Evolutionary conservation across 1,139 yeast genomes (phyloP).

Genomic region (Kodamaea plutei): DNA sequence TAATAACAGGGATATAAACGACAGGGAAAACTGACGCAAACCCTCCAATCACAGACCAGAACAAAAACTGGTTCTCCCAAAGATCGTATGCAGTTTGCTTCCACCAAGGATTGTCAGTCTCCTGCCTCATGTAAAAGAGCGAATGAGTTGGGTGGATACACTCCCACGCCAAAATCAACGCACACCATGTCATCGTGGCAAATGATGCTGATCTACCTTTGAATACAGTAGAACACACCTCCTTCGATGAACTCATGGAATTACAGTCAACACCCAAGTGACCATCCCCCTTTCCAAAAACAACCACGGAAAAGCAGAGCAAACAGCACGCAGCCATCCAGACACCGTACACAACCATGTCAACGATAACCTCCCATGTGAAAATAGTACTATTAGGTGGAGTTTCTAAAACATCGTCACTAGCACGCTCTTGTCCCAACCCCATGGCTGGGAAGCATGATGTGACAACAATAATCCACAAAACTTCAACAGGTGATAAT

Average conservation of each 20-base stretch:
- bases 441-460: constrained; percentile 42
- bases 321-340: constrained; percentile 36
- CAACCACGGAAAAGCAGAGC: constrained; percentile 28
- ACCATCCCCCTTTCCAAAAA: constrained; percentile 30
- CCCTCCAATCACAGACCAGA: constrained; percentile 25
- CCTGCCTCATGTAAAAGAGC: constrained; percentile 24
- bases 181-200: constrained; percentile 29
- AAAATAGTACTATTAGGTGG: constrained; percentile 30
- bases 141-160: constrained; percentile 24
- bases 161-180: constrained; percentile 27
- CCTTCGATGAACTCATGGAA: constrained; percentile 11
- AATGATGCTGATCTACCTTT: constrained; percentile 24
- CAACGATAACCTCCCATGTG: constrained; percentile 30
- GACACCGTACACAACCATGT: constrained; percentile 32
- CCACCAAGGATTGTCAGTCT: constrained; percentile 25
- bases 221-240: constrained; percentile 21
- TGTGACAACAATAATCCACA: constrained; percentile 36
- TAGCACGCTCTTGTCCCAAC: constrained; percentile 33
- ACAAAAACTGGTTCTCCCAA: constrained; percentile 23
- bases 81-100: constrained; percentile 23
- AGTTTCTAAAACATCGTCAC: constrained; percentile 26
- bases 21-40: constrained; percentile 25
- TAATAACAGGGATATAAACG: constrained; percentile 27
- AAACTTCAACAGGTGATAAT: constrained; percentile 33
- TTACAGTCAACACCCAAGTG: constrained; percentile 29